Evolutionary conservation across 371 early-diverging fungal species (phyloP), one percentile per base, ranked within the genome.

Genomic region (Chytridium lagenaria): DNA sequence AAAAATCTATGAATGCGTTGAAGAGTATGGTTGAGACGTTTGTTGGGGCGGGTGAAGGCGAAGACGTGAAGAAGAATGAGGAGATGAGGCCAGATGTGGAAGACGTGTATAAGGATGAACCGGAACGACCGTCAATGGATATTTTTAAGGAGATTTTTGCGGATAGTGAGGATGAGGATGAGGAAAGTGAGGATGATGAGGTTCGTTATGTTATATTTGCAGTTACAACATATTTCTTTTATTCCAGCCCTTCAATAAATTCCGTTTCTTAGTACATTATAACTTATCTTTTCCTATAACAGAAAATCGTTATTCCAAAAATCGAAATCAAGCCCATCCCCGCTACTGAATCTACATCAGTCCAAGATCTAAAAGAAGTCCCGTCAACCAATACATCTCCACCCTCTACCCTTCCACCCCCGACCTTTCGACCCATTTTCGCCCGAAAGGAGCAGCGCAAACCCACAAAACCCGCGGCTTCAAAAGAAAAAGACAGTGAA

Each of bases 81-180:
- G 80, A 49, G 59, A 66, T 28, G 59, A 59, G 33, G 31, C 36
- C 15, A 49, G 59, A 69, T 37, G 51, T 40, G 49, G 73, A 77
- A 50, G 71, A 74, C 38, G 64, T 73, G 37, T 69, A 68, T 57
- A 70, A n/a, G 33, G 76, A 64, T 44, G 67, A 70, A 49, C 75
- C 68, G 26, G 90, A 88, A 44, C 82, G 92, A 63, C 93, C 94
- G 0, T 81, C 92, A 0, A 92, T 94, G 91, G 94, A 94, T 76
- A 88, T 94, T n/a, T 94, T 94, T 69, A 91, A 91, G 70, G 92
- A 92, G 7, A 94, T 94, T 61, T 94, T 94, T 80, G 92, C 90
- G 34, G 86, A 91, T 38, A 87, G 50, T 16, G 78, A 75, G 23
- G 68, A 59, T 12, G 70, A 64, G n/a, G 77, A 77, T 5, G 78